Evolutionary conservation across 2,329 filamentous ascomycete genomes (phyloP).

Genomic region (Sporothrix euskadiensis): DNA sequence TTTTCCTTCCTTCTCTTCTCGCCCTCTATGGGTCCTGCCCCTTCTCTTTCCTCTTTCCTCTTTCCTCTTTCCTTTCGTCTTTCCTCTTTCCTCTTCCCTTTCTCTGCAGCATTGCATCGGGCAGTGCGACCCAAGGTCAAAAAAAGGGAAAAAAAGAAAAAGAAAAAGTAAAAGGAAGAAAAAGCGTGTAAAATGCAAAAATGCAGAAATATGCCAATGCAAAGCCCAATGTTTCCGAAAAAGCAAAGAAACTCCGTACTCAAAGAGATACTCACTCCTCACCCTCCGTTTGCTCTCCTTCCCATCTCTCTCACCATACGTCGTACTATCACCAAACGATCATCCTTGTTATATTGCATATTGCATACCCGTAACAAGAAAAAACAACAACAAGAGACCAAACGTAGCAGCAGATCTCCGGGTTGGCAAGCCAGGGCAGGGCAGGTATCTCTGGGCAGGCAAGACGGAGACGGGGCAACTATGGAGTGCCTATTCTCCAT

Average conservation of each 20-base stretch:
- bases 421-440: background rate
- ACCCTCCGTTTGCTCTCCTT: background rate
- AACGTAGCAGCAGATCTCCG: background rate
- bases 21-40: background rate
- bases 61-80: background rate
- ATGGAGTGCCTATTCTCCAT: background rate
- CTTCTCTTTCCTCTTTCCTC: background rate
- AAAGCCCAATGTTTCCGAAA: background rate
- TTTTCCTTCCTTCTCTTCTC: background rate
- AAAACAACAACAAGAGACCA: background rate
- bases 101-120: slow-evolving; percentile 10
- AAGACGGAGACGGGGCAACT: background rate
- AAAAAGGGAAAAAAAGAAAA: too few relatives aligned
- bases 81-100: background rate
- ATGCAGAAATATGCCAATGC: background rate
- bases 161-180: background rate
- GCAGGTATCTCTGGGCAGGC: background rate
- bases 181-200: background rate
- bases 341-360: background rate
- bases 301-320: background rate
- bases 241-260: background rate
- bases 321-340: background rate
- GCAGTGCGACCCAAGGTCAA: background rate
- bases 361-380: background rate
- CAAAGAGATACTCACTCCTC: background rate